phyloP scores from a whole-genome alignment of 441 rosid genomes.

The Pelargonium fulgidum region DNA sequence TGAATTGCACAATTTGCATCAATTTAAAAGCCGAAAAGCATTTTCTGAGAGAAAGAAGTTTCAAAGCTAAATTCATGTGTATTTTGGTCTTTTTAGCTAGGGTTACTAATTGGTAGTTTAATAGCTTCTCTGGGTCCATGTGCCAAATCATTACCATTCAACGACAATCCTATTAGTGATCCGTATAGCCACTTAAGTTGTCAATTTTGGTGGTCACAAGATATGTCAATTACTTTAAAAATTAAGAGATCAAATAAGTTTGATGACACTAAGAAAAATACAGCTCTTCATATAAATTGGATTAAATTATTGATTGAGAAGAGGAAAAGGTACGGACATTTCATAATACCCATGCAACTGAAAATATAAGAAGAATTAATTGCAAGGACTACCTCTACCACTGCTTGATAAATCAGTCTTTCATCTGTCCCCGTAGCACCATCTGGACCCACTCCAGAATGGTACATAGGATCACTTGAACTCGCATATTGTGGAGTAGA shows the following conservation, averaged over 20 bases:
- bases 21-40: background rate
- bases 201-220: background rate
- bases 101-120: background rate
- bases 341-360: background rate
- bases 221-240: background rate
- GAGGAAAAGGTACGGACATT: background rate
- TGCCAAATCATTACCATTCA: background rate
- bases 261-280: background rate
- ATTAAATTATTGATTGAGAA: background rate
- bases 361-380: conserved; percentile 11
- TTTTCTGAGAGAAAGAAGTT: background rate
- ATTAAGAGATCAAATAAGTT: background rate
- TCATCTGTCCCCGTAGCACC: conserved; percentile 52
- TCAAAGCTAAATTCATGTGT: background rate
- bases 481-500: conserved; percentile 38
- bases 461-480: conserved; percentile 40
- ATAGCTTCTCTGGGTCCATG: background rate
- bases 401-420: conserved; percentile 84
- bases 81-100: background rate
- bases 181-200: background rate
- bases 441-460: conserved; percentile 47
- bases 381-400: conserved; percentile 57
- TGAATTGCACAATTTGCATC: background rate
- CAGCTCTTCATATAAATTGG: background rate
- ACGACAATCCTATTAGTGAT: background rate